Percentiles rank a stretch among this genome's conserved stretches.
Evolutionary conservation across 805 yeast genomes (phyloP).

Genomic region (Schizosaccharomyces octosporus): DNA sequence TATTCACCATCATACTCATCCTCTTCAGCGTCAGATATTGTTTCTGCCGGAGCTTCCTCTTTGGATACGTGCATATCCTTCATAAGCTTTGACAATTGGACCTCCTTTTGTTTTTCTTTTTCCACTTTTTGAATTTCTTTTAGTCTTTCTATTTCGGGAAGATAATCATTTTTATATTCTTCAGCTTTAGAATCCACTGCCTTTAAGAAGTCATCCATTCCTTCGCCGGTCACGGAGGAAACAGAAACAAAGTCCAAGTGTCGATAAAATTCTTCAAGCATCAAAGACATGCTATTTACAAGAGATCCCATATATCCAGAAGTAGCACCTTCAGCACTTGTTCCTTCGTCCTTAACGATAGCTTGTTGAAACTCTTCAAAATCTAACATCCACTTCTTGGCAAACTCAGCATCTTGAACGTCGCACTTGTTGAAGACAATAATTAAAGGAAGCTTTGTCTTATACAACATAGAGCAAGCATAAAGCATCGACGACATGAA

Average conservation of each 20-base stretch:
- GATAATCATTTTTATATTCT: conserved; percentile 65
- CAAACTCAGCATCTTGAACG: conserved; percentile 61
- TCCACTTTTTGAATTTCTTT: conserved; percentile 50
- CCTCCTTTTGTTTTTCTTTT: conserved; percentile 46
- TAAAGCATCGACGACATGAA: conserved; percentile 95
- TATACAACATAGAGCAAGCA: conserved; percentile 89
- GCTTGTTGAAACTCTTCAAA: conserved; percentile 78
- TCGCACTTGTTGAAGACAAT: conserved; percentile 90
- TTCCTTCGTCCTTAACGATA: conserved; percentile 36
- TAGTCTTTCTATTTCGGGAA: conserved; percentile 65
- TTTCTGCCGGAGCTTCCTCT: conserved; percentile 25
- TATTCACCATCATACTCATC: conserved; percentile 20
- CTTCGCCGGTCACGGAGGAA: conserved; percentile 78
- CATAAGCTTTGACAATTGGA: conserved; percentile 49
- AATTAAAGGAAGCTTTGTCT: conserved; percentile 89
- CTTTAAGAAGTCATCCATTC: conserved; percentile 72
- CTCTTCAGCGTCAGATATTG: conserved; percentile 26
- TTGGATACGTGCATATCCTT: conserved; percentile 56
- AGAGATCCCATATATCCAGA: conserved; percentile 87
- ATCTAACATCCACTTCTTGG: conserved; percentile 92
- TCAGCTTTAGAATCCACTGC: conserved; percentile 69
- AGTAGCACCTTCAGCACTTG: conserved; percentile 26
- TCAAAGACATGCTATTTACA: conserved; percentile 81
- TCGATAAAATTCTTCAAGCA: conserved; percentile 87
- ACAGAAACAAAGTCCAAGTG: conserved; percentile 82